Conservation (phyloP, 2,329 filamentous ascomycete genomes). For the Teratosphaeria viscida region DNA sequence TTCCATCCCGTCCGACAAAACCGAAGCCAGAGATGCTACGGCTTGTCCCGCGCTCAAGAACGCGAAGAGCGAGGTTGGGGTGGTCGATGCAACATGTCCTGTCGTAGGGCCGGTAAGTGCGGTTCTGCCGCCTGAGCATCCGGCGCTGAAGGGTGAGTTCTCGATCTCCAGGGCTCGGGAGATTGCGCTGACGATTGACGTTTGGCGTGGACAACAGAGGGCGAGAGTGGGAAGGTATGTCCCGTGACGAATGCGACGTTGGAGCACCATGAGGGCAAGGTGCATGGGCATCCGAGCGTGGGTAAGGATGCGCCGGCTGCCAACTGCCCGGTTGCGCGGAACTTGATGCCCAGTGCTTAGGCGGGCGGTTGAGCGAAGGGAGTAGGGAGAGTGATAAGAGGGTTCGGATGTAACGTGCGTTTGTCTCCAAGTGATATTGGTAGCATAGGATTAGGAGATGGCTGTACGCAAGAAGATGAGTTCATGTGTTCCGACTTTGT, state of each 20-base stretch:
- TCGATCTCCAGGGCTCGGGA: neutral
- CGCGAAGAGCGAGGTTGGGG: constrained; percentile 27
- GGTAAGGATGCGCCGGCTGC: constrained; percentile 25
- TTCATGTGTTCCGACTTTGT: neutral
- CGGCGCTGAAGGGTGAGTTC: constrained; percentile 23
- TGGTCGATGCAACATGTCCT: constrained; percentile 35
- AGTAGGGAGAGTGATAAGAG: neutral
- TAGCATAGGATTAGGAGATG: no score
- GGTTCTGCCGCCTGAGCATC: constrained; percentile 34
- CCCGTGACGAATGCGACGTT: constrained; percentile 25
- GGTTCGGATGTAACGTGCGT: neutral
- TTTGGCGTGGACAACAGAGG: constrained; percentile 3
- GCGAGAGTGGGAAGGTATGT: constrained; percentile 18
- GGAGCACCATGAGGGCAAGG: constrained; percentile 34
- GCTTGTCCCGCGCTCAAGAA: constrained; percentile 33
- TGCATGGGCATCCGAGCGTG: constrained; percentile 32
- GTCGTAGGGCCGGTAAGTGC: constrained; percentile 33
- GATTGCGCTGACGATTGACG: neutral
- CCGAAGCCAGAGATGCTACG: constrained; percentile 24
- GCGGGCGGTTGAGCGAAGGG: neutral
- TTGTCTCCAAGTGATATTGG: no score
- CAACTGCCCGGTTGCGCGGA: constrained; percentile 34
- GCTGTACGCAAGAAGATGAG: no score
- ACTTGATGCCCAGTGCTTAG: neutral
- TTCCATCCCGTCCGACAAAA: constrained; percentile 14